Conservation (phyloP, 192 early-diverging fungal species). For the Backusella psychrophila region DNA sequence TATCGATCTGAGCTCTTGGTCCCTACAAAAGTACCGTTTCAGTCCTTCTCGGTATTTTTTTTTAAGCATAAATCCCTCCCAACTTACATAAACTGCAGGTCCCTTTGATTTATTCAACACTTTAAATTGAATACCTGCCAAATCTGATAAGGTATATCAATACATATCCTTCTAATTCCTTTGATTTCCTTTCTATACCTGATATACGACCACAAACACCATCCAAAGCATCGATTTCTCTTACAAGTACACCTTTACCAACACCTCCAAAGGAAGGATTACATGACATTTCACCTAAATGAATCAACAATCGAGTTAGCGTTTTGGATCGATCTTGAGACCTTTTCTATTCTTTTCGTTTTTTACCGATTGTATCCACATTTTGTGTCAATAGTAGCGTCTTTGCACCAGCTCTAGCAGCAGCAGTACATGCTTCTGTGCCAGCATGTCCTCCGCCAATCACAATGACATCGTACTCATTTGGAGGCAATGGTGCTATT, state of each 20-base stretch:
- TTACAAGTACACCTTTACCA: slow-evolving; percentile 78
- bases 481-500: not conserved
- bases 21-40: slow-evolving; percentile 35
- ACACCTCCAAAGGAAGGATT: slow-evolving; percentile 87
- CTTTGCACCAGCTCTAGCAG: slow-evolving; percentile 69
- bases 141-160: slow-evolving; percentile 40
- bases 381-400: slow-evolving; percentile 75
- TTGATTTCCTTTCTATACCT: slow-evolving; percentile 12
- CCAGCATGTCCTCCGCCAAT: slow-evolving; percentile 86
- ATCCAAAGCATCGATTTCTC: slow-evolving; percentile 81
- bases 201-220: slow-evolving; percentile 80
- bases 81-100: slow-evolving; percentile 69
- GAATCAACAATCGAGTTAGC: not conserved
- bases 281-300: slow-evolving; percentile 79
- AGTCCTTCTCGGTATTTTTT: not conserved
- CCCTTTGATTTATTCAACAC: slow-evolving; percentile 80
- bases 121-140: slow-evolving; percentile 80
- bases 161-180: not conserved
- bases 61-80: not conserved
- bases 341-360: not conserved
- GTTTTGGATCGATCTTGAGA: not conserved
- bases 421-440: slow-evolving; percentile 77
- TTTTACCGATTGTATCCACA: slow-evolving; percentile 66
- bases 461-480: slow-evolving; percentile 69
- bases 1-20: slow-evolving; percentile 80